A percentile compares a stretch with the other conserved stretches of the same genome.
Conservation (phyloP, 208 protist genomes). For the Sergeia podlipaevii region DNA sequence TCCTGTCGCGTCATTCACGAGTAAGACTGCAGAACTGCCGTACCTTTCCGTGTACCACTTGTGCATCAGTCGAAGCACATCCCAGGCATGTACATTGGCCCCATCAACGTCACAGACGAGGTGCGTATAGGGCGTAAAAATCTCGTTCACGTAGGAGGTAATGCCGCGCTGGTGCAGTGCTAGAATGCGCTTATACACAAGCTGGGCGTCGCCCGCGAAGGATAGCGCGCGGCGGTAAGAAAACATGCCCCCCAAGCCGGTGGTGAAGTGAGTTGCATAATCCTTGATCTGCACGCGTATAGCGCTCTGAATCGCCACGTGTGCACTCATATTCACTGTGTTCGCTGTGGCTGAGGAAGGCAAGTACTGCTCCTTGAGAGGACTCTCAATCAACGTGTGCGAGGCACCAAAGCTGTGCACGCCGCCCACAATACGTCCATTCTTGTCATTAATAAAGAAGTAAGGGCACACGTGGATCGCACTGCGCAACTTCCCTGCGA, state of each 20-base stretch:
- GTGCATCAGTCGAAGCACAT: constrained; percentile 30
- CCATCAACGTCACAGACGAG: constrained; percentile 61
- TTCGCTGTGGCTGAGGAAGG: too few relatives aligned
- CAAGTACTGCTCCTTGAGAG: constrained; percentile 3
- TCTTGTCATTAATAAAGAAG: too few relatives aligned
- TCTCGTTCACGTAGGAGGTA: constrained; percentile 62
- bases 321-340: constrained; percentile 12
- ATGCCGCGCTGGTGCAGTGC: constrained; percentile 15
- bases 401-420: too few relatives aligned
- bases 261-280: constrained; percentile 64
- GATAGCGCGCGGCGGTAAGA: constrained; percentile 46
- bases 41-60: constrained; percentile 32
- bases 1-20: constrained; percentile 50
- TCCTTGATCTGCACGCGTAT: constrained; percentile 56
- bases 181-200: constrained; percentile 54
- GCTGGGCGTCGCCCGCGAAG: constrained; percentile 22
- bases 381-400: too few relatives aligned
- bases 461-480: too few relatives aligned
- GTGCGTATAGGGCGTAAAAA: constrained; percentile 41
- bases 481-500: too few relatives aligned
- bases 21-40: constrained; percentile 16
- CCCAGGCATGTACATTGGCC: constrained; percentile 22
- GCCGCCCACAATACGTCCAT: too few relatives aligned
- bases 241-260: constrained; percentile 34
- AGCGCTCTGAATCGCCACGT: constrained; percentile 30